Evolutionary conservation across 2,329 filamentous ascomycete species (phyloP).

Genomic region (Colletotrichum tofieldiae): DNA sequence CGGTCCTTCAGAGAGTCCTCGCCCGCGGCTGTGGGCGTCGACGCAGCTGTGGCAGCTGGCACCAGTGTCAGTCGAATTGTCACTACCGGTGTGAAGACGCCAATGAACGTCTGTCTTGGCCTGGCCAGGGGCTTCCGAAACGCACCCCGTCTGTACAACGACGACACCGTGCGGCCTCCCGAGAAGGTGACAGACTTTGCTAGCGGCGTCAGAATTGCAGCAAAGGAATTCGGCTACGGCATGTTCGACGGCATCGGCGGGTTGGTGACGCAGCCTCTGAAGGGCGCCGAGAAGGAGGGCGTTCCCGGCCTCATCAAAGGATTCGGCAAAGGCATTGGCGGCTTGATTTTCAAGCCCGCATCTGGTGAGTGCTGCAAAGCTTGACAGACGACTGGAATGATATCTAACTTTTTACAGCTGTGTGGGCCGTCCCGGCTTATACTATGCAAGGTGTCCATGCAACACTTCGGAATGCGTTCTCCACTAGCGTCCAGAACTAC

Average conservation of each 20-base stretch:
- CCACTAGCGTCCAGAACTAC: constrained; percentile 82
- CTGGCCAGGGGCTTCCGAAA: constrained; percentile 92
- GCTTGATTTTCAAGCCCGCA: constrained; percentile 85
- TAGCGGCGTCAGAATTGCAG: constrained; percentile 83
- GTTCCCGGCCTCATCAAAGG: constrained; percentile 80
- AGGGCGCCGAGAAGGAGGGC: constrained; percentile 67
- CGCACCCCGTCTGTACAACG: constrained; percentile 87
- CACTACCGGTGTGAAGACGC: constrained; percentile 81
- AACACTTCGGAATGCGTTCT: constrained; percentile 80
- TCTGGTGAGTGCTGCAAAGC: constrained; percentile 70
- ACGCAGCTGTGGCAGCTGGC: constrained; percentile 75
- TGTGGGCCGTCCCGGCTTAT: constrained; percentile 84
- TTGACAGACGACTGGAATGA: not conserved
- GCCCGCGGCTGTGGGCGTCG: constrained; percentile 56
- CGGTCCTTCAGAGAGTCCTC: constrained; percentile 45
- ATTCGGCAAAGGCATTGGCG: constrained; percentile 86
- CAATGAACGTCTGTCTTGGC: constrained; percentile 87
- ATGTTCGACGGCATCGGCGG: constrained; percentile 88
- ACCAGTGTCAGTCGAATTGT: constrained; percentile 82
- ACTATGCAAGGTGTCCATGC: constrained; percentile 87
- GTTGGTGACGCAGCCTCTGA: constrained; percentile 82
- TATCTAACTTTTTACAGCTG: constrained; percentile 55
- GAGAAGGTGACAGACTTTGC: constrained; percentile 85
- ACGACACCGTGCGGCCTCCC: constrained; percentile 83
- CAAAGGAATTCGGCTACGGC: constrained; percentile 83